Evolutionary conservation across 169 alveolate genomes (phyloP).

Genomic region (Plasmodium sp.): DNA sequence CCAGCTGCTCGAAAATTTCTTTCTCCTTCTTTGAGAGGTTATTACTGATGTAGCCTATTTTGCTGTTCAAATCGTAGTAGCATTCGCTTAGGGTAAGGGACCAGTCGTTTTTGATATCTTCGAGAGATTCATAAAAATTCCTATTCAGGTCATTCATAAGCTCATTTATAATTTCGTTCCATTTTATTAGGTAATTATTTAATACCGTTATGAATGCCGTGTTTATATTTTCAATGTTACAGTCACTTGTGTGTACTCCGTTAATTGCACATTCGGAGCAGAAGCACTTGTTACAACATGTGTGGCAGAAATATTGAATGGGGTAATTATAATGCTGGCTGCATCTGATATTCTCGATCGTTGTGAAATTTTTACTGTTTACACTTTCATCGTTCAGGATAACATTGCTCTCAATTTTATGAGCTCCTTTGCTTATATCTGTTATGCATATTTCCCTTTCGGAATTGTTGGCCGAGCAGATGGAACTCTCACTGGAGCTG

Average conservation of each 20-base stretch:
- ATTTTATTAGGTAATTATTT: slow-evolving; percentile 78
- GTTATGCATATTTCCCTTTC: slow-evolving; percentile 47
- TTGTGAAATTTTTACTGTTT: slow-evolving; percentile 43
- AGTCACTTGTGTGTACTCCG: slow-evolving; percentile 73
- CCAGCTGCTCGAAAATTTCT: slow-evolving; percentile 49
- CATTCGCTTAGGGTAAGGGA: slow-evolving; percentile 64
- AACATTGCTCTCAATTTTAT: neutral
- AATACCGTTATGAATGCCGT: slow-evolving; percentile 80
- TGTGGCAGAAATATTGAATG: slow-evolving; percentile 85
- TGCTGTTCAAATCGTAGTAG: slow-evolving; percentile 24
- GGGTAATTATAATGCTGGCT: slow-evolving; percentile 84
- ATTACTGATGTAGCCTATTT: slow-evolving; percentile 46
- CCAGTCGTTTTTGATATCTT: slow-evolving; percentile 83
- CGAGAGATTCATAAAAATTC: slow-evolving; percentile 78
- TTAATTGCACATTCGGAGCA: slow-evolving; percentile 86
- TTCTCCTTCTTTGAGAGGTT: slow-evolving; percentile 47
- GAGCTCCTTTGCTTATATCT: neutral
- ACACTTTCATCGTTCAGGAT: neutral
- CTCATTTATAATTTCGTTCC: slow-evolving; percentile 80
- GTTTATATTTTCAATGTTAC: slow-evolving; percentile 81
- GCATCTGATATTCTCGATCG: slow-evolving; percentile 83
- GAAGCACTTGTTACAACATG: slow-evolving; percentile 80
- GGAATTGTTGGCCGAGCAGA: neutral
- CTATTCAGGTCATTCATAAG: slow-evolving; percentile 77
- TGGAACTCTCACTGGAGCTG: slow-evolving; percentile 26